These are phyloP conservation scores for Musa schizocarpa DNA, from an alignment of 176 grass and related monocot species.

Conservation along the genomic window DNA sequence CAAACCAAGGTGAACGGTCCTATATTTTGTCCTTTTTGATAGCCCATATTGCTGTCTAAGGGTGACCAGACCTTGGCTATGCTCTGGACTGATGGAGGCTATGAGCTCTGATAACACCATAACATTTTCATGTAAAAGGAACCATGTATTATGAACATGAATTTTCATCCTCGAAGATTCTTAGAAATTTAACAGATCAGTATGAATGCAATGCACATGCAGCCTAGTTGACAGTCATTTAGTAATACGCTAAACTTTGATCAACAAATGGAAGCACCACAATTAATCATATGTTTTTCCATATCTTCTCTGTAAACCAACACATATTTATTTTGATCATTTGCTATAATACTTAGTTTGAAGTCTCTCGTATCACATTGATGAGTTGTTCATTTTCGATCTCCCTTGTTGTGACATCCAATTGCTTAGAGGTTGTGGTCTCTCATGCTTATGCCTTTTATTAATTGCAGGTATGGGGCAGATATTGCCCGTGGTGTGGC, in stretches of 20 bases:
- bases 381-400: neutral
- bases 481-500: constrained; percentile 95
- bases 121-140: too few species aligned
- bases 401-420: neutral
- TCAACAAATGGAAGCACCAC: too few species aligned
- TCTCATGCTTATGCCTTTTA: neutral
- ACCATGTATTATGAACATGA: too few species aligned
- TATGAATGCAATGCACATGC: neutral
- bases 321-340: neutral
- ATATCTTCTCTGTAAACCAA: neutral
- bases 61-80: too few species aligned
- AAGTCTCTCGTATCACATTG: neutral
- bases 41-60: too few species aligned
- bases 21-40: too few species aligned
- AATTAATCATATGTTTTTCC: neutral
- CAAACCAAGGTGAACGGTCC: too few species aligned
- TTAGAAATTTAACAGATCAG: neutral
- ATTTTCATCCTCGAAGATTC: neutral
- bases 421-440: neutral
- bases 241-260: neutral
- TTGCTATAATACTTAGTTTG: neutral
- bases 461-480: constrained; percentile 75
- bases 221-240: neutral
- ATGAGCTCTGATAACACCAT: too few species aligned
- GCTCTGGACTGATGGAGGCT: too few species aligned